Percentiles rank a stretch among this genome's conserved stretches.
Evolutionary conservation across 108 stramenopile genomes (phyloP).

Genomic region (Mayamaea pseudoterrestris): DNA sequence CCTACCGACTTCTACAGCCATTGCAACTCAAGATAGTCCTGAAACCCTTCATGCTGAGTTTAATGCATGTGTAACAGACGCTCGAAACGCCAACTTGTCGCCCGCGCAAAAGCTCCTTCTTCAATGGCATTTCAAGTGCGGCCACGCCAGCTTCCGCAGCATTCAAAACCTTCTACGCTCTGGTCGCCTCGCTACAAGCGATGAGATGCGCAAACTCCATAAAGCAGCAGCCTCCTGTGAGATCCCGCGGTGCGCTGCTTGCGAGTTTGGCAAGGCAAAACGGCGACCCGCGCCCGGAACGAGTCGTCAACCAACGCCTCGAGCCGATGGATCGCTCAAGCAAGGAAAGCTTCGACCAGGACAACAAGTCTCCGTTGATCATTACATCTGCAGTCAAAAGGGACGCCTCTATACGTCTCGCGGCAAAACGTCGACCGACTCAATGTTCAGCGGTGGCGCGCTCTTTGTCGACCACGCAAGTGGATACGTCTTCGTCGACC

Average conservation of each 20-base stretch:
- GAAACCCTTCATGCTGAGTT: too few relatives aligned
- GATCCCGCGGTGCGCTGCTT: slow-evolving; percentile 5
- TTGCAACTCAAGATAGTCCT: too few relatives aligned
- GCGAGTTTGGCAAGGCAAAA: slow-evolving; percentile 7
- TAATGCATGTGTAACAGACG: too few relatives aligned
- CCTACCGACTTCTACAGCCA: too few relatives aligned
- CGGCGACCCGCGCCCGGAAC: background rate
- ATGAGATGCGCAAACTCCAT: too few relatives aligned
- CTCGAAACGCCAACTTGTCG: too few relatives aligned
- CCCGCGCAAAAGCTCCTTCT: too few relatives aligned
- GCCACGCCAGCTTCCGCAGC: too few relatives aligned
- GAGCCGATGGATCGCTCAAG: slow-evolving; percentile 4
- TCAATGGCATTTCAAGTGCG: too few relatives aligned
- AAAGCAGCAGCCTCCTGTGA: background rate
- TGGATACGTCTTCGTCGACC: slow-evolving; percentile 13
- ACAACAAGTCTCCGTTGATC: slow-evolving; percentile 23
- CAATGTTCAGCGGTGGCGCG: slow-evolving; percentile 11
- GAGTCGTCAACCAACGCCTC: background rate
- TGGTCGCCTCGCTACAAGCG: too few relatives aligned
- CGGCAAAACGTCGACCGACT: slow-evolving; percentile 12
- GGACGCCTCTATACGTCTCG: background rate
- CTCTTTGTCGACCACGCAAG: slow-evolving; percentile 40
- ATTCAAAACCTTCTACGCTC: too few relatives aligned
- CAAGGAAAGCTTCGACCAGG: slow-evolving; percentile 15
- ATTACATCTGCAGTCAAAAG: slow-evolving; percentile 8